These are phyloP conservation scores for Flaveria ramosissima DNA, from an alignment of 129 eudicot species.

Conservation along the genomic window DNA sequence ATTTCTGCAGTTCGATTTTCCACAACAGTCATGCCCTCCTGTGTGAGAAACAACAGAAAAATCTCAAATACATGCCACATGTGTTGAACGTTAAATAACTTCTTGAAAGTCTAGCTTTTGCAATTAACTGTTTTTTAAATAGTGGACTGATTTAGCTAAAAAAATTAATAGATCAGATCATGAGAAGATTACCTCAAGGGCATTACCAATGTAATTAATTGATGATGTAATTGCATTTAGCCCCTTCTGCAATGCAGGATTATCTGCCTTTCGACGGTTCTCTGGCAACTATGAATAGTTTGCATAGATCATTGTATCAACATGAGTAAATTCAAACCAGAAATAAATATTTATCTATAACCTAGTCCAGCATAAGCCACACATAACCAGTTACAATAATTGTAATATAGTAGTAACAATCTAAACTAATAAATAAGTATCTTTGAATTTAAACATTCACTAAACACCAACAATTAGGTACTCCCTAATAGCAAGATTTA, in stretches of 20 bases:
- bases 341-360: too few relatives aligned
- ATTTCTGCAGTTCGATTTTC: conserved; percentile 79
- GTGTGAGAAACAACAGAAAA: conserved; percentile 18
- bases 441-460: too few relatives aligned
- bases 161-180: not conserved
- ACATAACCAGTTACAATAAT: too few relatives aligned
- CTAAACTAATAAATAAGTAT: not conserved
- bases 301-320: too few relatives aligned
- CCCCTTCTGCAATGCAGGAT: conserved; percentile 63
- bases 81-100: not conserved
- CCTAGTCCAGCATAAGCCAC: too few relatives aligned
- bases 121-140: not conserved
- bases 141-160: not conserved
- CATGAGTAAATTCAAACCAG: too few relatives aligned
- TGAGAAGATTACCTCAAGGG: conserved; percentile 52
- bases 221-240: conserved; percentile 68
- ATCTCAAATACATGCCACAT: conserved; percentile 23
- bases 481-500: not conserved
- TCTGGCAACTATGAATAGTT: conserved; percentile 26
- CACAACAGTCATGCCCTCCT: conserved; percentile 73
- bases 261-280: conserved; percentile 53
- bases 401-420: too few relatives aligned
- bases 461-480: not conserved
- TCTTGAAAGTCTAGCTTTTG: not conserved
- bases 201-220: conserved; percentile 69